Percentiles rank a stretch among this genome's conserved stretches.
phyloP scores from a whole-genome alignment of 352 stramenopile species.

The Phytophthora palmivora region DNA sequence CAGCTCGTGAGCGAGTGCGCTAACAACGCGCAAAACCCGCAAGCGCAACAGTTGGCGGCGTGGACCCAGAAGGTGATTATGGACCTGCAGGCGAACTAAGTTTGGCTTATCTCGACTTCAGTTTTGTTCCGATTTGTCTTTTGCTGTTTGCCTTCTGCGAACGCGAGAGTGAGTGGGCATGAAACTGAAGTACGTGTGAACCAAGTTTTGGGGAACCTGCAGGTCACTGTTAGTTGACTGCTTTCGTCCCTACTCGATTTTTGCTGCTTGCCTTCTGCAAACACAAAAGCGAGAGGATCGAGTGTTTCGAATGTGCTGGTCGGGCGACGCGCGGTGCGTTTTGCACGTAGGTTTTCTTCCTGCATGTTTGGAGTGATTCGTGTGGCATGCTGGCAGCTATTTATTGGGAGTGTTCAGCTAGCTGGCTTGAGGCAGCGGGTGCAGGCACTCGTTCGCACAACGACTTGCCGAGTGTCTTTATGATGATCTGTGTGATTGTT shows the following conservation, averaged over 20 bases:
- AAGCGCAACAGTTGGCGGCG: constrained; percentile 72
- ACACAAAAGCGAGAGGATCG: constrained; percentile 14
- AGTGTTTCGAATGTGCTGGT: constrained; percentile 15
- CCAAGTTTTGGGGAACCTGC: no score
- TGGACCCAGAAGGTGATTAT: constrained; percentile 85
- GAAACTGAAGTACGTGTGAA: no score
- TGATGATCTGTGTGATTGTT: constrained; percentile 29
- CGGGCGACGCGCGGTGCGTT: constrained; percentile 13
- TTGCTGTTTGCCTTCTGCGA: constrained; percentile 46
- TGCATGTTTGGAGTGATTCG: constrained; percentile 40
- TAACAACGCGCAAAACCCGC: constrained; percentile 64
- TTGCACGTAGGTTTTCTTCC: constrained; percentile 15
- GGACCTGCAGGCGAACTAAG: constrained; percentile 68
- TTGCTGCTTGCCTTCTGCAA: constrained; percentile 46
- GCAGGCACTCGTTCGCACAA: constrained; percentile 11
- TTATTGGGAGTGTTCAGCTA: constrained; percentile 40
- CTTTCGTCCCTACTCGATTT: constrained; percentile 15
- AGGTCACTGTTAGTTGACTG: no score
- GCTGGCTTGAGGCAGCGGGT: constrained; percentile 12
- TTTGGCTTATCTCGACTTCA: constrained; percentile 14
- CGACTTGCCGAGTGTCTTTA: constrained; percentile 10
- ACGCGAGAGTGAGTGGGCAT: no score
- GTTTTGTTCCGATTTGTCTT: constrained; percentile 14
- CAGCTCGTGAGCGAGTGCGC: constrained; percentile 79
- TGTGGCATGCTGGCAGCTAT: constrained; percentile 37